Evolutionary conservation across 2,329 filamentous ascomycete genomes (phyloP), one percentile per base, ranked within the genome.

Genomic region (Penicillium sp.): DNA sequence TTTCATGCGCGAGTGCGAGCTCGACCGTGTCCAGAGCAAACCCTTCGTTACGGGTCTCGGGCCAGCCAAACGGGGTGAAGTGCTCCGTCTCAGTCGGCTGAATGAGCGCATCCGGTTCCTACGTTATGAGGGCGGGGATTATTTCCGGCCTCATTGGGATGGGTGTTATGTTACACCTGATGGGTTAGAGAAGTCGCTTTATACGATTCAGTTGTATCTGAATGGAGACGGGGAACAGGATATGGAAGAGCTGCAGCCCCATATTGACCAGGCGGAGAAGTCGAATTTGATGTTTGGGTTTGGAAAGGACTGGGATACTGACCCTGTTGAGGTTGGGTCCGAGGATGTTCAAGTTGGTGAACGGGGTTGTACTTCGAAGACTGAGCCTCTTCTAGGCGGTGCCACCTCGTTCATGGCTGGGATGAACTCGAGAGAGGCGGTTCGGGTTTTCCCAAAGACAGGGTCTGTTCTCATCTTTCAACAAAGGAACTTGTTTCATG

Each of bases 91-190:
- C 16, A 68, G 68, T 1, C 54, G 86, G 10, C 70, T 90, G 40
- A 94, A 94, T 69, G 83, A 91, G 68, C 76, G 89, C 35, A 81
- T 92, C 81, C 78, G 90, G 29, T 92, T 92, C 65, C 74, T 95
- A 49, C 87, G 84, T 66, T 94, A 94, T 69, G 79, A 80, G 0
- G 74, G 79, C 0, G 89, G 89, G 0, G 85, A 92, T 65, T 93
- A 87, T 68, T 94, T 95, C 66, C 82, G 80, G 58, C 79, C 86
- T 4, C 89, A 93, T 68, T 86, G 82, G 61, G 89, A 93, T 67
- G 85, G 82, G 0, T 65, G 76, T 0, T 93, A 88, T 63, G 76
- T 76, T 48, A 86, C 84, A 16, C 78, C 80, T 0, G 81, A 84
- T 51, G 73, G 77, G 8, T 75, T 70, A 20, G 78, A 84, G 68